Percentiles rank a stretch among this genome's conserved stretches.
Evolutionary conservation across 2,329 filamentous ascomycete genomes (phyloP).

Genomic region (Colletotrichum sp.): DNA sequence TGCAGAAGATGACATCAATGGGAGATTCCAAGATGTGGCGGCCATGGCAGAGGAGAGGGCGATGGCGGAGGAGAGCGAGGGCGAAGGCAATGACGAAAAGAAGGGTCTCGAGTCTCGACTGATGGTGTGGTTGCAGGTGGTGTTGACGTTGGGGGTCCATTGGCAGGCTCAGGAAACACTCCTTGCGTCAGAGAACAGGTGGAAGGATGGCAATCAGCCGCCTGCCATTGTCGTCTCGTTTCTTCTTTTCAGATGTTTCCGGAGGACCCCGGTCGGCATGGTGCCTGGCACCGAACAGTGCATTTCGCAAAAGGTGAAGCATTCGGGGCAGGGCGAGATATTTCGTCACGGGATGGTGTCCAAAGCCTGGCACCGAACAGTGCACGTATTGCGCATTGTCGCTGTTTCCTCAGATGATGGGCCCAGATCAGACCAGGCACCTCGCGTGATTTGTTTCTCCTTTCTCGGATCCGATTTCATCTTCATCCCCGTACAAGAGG

Average conservation of each 20-base stretch:
- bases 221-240: neutral
- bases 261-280: neutral
- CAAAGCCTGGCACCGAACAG: neutral
- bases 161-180: conserved; percentile 9
- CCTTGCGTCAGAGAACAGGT: conserved; percentile 3
- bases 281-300: neutral
- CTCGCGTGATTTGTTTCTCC: neutral
- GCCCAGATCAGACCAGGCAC: neutral
- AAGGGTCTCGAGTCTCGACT: neutral
- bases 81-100: neutral
- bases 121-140: neutral
- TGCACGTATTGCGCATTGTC: neutral
- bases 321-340: neutral
- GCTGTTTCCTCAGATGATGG: neutral
- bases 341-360: neutral
- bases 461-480: conserved; percentile 2
- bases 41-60: neutral
- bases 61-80: neutral
- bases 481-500: neutral
- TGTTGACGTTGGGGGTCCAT: neutral
- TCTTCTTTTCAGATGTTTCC: neutral
- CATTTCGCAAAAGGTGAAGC: neutral
- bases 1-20: conserved; percentile 14
- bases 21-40: neutral
- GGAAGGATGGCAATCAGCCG: neutral